Percentiles rank a stretch among this genome's conserved stretches.
Evolutionary conservation across 176 grass and related monocot genomes (phyloP).

Genomic region (Triticum urartu): DNA sequence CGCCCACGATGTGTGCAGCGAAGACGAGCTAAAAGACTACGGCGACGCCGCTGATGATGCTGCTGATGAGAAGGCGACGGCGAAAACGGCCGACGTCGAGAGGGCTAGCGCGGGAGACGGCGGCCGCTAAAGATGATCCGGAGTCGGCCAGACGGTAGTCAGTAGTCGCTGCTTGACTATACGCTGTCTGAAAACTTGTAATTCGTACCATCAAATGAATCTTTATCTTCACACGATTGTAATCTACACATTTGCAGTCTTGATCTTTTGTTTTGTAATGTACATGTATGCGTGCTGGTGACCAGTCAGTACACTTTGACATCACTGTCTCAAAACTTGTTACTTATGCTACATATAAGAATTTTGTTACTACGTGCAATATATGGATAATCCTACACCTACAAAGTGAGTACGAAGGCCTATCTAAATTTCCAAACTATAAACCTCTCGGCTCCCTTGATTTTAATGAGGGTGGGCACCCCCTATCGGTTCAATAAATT

Average conservation of each 20-base stretch:
- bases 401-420: too few relatives aligned
- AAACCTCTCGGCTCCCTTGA: too few relatives aligned
- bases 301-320: too few relatives aligned
- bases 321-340: too few relatives aligned
- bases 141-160: not conserved
- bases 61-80: not conserved
- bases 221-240: not conserved
- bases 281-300: too few relatives aligned
- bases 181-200: not conserved
- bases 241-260: not conserved
- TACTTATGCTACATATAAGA: too few relatives aligned
- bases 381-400: too few relatives aligned
- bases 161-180: not conserved
- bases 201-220: not conserved
- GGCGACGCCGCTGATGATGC: not conserved
- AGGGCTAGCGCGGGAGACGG: not conserved
- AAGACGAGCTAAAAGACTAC: not conserved
- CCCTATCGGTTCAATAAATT: too few relatives aligned
- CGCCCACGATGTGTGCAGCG: constrained; percentile 46
- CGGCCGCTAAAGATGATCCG: not conserved
- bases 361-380: too few relatives aligned
- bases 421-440: too few relatives aligned
- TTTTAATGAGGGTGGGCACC: too few relatives aligned
- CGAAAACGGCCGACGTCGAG: constrained; percentile 35
- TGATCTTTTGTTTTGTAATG: not conserved